Evolutionary conservation across 768 basidiomycete species (phyloP).

Genomic region (Phallus indusiatus): DNA sequence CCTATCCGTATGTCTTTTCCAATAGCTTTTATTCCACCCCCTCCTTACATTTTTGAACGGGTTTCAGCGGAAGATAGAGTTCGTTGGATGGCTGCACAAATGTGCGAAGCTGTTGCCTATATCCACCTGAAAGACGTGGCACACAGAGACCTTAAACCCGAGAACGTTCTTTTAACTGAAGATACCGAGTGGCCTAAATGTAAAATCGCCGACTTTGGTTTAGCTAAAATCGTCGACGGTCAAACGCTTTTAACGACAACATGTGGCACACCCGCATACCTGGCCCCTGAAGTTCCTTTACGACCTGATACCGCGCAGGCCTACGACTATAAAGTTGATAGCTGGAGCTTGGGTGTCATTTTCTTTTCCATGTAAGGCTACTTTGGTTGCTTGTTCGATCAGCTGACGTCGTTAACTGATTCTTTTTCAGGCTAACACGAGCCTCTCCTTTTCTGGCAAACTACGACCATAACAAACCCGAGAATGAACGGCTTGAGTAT

Average conservation of each 20-base stretch:
- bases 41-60: neutral
- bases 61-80: slow-evolving; percentile 58
- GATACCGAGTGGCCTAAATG: slow-evolving; percentile 42
- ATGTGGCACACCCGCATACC: slow-evolving; percentile 94
- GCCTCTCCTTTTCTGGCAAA: slow-evolving; percentile 67
- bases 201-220: slow-evolving; percentile 94
- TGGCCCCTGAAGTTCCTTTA: slow-evolving; percentile 85
- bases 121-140: slow-evolving; percentile 70
- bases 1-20: neutral
- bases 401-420: slow-evolving; percentile 1
- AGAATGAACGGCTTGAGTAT: slow-evolving; percentile 42
- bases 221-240: slow-evolving; percentile 85
- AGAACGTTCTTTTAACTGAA: slow-evolving; percentile 80
- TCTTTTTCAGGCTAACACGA: slow-evolving; percentile 55
- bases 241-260: slow-evolving; percentile 78
- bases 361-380: slow-evolving; percentile 86
- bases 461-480: slow-evolving; percentile 27
- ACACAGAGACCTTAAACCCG: slow-evolving; percentile 89
- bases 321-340: slow-evolving; percentile 85
- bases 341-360: slow-evolving; percentile 95
- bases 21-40: neutral
- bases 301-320: slow-evolving; percentile 50
- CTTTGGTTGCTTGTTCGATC: neutral
- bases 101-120: slow-evolving; percentile 34
- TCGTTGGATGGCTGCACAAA: slow-evolving; percentile 58